phyloP scores from a whole-genome alignment of 1,139 yeast species.

The Ogataea hybrid region DNA sequence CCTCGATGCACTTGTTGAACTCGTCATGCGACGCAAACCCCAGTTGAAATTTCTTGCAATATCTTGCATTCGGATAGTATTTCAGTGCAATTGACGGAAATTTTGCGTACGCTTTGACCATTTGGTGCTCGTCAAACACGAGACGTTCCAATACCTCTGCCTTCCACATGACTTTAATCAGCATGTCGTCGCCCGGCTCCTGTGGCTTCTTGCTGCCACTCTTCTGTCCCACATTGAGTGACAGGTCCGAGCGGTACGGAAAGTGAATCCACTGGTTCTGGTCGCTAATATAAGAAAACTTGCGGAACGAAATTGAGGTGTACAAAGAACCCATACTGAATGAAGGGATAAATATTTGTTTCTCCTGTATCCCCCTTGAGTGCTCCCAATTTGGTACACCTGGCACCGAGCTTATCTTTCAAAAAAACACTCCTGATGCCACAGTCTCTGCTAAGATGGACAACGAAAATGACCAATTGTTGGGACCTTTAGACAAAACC shows the following conservation, averaged over 20 bases:
- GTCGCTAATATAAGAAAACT: slow-evolving; percentile 20
- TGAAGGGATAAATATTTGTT: background rate
- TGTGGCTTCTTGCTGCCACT: background rate
- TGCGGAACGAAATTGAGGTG: slow-evolving; percentile 17
- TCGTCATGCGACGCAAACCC: slow-evolving; percentile 15
- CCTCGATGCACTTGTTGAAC: slow-evolving; percentile 15
- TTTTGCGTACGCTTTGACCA: slow-evolving; percentile 19
- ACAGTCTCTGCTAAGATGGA: background rate
- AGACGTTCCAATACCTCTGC: slow-evolving; percentile 24
- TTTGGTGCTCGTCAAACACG: slow-evolving; percentile 15
- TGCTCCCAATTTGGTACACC: slow-evolving; percentile 1
- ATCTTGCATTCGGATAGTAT: slow-evolving; percentile 14
- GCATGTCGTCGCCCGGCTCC: slow-evolving; percentile 2
- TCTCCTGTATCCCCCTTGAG: background rate
- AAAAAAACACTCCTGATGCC: background rate
- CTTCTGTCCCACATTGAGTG: slow-evolving; percentile 19
- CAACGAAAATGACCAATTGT: background rate
- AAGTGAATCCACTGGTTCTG: slow-evolving; percentile 25
- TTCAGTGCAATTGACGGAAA: slow-evolving; percentile 27
- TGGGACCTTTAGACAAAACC: background rate
- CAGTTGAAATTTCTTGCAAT: slow-evolving; percentile 21
- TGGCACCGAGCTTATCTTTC: slow-evolving; percentile 4
- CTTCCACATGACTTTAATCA: slow-evolving; percentile 25
- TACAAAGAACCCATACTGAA: slow-evolving; percentile 3
- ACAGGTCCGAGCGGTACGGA: slow-evolving; percentile 26